Base-by-base conservation (phyloP, 1,139 yeast species). In the Tardiomyces digboiensis region DNA sequence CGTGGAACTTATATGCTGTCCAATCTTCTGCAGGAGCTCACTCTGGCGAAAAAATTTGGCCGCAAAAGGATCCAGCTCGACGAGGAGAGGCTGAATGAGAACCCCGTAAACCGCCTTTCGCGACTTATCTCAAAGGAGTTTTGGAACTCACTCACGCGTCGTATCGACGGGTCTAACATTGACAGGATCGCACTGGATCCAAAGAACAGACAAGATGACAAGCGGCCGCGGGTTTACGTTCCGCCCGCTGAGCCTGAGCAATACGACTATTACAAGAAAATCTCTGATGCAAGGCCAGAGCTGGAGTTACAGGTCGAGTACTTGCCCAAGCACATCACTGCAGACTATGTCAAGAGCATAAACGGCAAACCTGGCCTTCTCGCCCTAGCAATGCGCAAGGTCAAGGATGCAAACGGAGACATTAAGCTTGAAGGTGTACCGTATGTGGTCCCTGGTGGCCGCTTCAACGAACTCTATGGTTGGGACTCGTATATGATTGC, bases 401-500 rank as follows among this genome's bases (percentile, higher is more conserved):
- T 73, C n/a, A 56, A 67, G 20, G 73, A 78, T 51, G 58, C 62
- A n/a, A 65, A 71, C 1, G 76, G 76, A 48, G 68, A 69, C 44
- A 42, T 43, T 43, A 71, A 74, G 19, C 62, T 85, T 42, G 68
- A 75, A 39, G 86, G 87, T 26, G 81, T 77, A 57, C 96, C 96
- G 0, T 91, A 89, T 61, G 85, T 87, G 19, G 98, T 91, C 10
- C 98, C 98, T 1, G 98, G 98, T 14, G 98, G 98, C 19, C 71
- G 98, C 50, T 91, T 91, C 64, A 93, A 93, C 64, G 98, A 91
- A 64, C 74, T 88, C 45, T 91, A 91, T 58, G 98, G 98, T 7
- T 91, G 98, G 98, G 98, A 91, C 62, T 87, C 97, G 1, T 91
- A 91, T 60, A 84, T 93, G 82, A 91, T 84, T 59, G 78, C 94